phyloP scores from a whole-genome alignment of 2,329 filamentous ascomycete genomes.

The Fusarium sp. region DNA sequence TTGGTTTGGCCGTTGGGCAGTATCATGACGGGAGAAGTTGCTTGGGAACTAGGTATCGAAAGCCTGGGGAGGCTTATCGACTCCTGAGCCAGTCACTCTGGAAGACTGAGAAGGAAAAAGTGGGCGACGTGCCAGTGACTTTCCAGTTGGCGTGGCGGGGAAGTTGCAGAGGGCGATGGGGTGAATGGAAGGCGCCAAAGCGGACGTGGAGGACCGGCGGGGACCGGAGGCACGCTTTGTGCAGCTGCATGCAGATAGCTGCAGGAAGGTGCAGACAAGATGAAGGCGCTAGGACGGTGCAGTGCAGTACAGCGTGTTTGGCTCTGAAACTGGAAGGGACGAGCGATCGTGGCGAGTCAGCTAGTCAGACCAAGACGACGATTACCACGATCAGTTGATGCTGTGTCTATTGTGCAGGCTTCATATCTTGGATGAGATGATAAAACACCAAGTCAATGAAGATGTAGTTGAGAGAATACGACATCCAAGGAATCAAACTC shows the following conservation, averaged over 20 bases:
- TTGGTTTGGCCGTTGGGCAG: slow-evolving; percentile 17
- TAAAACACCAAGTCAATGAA: not conserved
- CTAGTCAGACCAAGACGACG: slow-evolving; percentile 8
- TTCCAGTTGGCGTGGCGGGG: slow-evolving; percentile 27
- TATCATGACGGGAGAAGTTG: slow-evolving; percentile 26
- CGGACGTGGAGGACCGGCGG: slow-evolving; percentile 33
- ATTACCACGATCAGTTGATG: not conserved
- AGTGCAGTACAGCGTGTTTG: slow-evolving; percentile 2
- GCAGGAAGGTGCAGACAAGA: slow-evolving; percentile 31
- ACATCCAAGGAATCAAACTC: not conserved
- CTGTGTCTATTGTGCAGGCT: not conserved
- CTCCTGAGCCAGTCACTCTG: slow-evolving; percentile 9
- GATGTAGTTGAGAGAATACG: not conserved
- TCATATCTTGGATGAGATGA: not conserved
- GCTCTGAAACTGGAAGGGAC: slow-evolving; percentile 20
- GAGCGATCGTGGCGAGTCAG: slow-evolving; percentile 31
- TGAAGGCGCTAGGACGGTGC: slow-evolving; percentile 20
- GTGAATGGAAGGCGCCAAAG: slow-evolving; percentile 22
- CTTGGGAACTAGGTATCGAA: slow-evolving; percentile 20
- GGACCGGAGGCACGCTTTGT: slow-evolving; percentile 43
- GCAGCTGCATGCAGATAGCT: slow-evolving; percentile 38
- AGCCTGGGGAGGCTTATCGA: slow-evolving; percentile 6
- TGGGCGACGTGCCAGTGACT: slow-evolving; percentile 11
- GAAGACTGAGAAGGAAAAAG: slow-evolving; percentile 17
- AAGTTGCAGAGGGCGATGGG: slow-evolving; percentile 25